phyloP scores from a whole-genome alignment of 352 stramenopile genomes.

The Pythium folliculosum region DNA sequence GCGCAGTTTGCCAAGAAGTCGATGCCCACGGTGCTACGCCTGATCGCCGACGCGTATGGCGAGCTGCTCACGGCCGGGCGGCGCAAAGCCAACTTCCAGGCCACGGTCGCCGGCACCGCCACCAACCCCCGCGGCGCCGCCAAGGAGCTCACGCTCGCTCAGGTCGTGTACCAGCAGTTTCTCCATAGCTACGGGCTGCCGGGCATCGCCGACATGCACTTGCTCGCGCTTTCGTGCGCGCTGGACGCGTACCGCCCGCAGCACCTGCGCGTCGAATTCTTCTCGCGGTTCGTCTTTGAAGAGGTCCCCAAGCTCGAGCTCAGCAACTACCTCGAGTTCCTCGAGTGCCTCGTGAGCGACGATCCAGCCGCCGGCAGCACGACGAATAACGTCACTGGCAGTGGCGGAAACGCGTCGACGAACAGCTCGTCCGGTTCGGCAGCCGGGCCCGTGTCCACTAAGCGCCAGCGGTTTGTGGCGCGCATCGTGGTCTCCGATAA shows the following conservation, averaged over 20 bases:
- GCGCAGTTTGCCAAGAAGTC: constrained; percentile 79
- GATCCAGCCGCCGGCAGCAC: constrained; percentile 22
- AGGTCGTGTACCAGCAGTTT: constrained; percentile 84
- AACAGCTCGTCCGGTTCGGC: background rate
- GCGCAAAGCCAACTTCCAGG: constrained; percentile 38
- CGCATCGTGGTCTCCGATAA: constrained; percentile 66
- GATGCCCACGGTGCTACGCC: constrained; percentile 57
- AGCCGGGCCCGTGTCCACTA: constrained; percentile 28
- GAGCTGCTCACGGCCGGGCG: constrained; percentile 65
- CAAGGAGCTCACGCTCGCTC: constrained; percentile 51
- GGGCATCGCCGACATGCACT: constrained; percentile 77
- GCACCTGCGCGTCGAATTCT: constrained; percentile 74
- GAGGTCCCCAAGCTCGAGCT: constrained; percentile 57
- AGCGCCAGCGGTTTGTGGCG: constrained; percentile 49
- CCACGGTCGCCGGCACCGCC: background rate
- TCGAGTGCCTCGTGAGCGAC: constrained; percentile 75
- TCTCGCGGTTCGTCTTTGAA: constrained; percentile 77
- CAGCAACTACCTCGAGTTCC: constrained; percentile 66
- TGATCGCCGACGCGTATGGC: constrained; percentile 74
- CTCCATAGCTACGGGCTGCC: constrained; percentile 80
- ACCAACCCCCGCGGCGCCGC: background rate
- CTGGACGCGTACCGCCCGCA: constrained; percentile 65
- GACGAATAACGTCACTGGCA: too few species aligned
- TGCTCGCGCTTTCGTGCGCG: constrained; percentile 73
- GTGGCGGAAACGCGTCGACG: background rate